Base-by-base conservation (phyloP, 768 basidiomycete genomes). In the Chalciporus pseudorubinellus region DNA sequence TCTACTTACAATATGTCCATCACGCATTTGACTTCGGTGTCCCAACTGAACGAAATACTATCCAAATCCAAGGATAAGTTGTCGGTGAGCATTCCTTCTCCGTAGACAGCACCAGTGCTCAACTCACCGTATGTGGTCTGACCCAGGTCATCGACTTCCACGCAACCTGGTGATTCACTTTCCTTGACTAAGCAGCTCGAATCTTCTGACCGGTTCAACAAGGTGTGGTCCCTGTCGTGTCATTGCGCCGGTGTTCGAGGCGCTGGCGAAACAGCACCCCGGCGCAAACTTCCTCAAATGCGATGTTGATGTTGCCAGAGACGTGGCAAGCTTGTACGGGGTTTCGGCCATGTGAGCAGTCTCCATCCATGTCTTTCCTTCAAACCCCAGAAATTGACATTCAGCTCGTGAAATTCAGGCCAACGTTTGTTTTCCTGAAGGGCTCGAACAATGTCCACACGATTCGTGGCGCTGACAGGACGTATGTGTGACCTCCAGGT, bases 191-290 rank as follows among this genome's bases (percentile, higher is more conserved):
- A n/a, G 18, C 48, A 18, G 21, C 51, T 43, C 46, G n/a, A 38
- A 29, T 2, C n/a, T 44, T 49, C 53, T 64, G 40, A 51, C 26
- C 39, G 7, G 44, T 50, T 14, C 40, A 34, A 36, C 53, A 57
- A 91, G 89, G 91, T 92, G 90, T 76, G 84, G 87, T 2, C 91
- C 91, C 31, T 93, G 90, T 64, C 88, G 89, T 67, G 76, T 77
- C 38, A 93, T 93, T 56, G 90, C 89, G 3, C 91, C 92, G 2
- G 70, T 75, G 0, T 92, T 78, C 54, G 89, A 91, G 59, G 71
- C 78, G 1, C 72, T 93, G 2, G 77, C 89, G 6, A 85, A 82
- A 59, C 72, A 88, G 59, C 84, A 87, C 64, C 72, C 71, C 20
- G 74, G 77, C 44, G 89, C 85, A 51, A 89, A 89, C 68, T 94